Conservation (phyloP, 257 asterid species). For the Nicotiana noctiflora region DNA sequence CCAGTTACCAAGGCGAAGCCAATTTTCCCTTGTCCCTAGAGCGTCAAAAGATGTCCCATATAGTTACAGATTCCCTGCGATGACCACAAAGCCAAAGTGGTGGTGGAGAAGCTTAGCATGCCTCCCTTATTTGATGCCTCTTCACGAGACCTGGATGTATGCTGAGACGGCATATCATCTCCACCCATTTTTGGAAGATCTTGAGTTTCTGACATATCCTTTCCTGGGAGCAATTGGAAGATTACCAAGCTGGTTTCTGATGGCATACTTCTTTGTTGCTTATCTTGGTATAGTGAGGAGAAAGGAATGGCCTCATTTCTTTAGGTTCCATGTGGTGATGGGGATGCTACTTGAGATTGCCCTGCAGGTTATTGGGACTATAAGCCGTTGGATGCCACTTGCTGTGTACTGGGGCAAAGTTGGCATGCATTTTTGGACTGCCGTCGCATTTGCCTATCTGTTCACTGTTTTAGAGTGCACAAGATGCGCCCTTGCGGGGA, state of each 20-base stretch:
- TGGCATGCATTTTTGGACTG: conserved; percentile 87
- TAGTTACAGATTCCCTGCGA: conserved; percentile 61
- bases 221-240: conserved; percentile 58
- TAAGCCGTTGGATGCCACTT: conserved; percentile 83
- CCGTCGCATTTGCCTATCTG: conserved; percentile 55
- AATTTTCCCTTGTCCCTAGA: conserved; percentile 27
- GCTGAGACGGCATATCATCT: conserved; percentile 78
- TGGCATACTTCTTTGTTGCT: conserved; percentile 79
- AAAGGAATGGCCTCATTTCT: conserved; percentile 94
- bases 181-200: conserved; percentile 64
- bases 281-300: conserved; percentile 84
- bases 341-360: conserved; percentile 92
- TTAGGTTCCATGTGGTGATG: conserved; percentile 81
- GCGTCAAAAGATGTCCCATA: conserved; percentile 65
- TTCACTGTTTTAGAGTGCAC: conserved; percentile 83
- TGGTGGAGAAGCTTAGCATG: conserved; percentile 92
- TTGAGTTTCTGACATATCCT: conserved; percentile 64
- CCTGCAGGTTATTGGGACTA: conserved; percentile 72
- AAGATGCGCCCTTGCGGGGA: conserved; percentile 76
- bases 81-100: conserved; percentile 77
- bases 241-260: conserved; percentile 76
- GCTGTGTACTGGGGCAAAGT: conserved; percentile 75
- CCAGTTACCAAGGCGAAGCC: conserved; percentile 25
- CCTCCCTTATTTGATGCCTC: conserved; percentile 84
- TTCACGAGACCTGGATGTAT: conserved; percentile 92